phyloP scores from a whole-genome alignment of 257 asterid genomes.

The Salvia rosmarinus region DNA sequence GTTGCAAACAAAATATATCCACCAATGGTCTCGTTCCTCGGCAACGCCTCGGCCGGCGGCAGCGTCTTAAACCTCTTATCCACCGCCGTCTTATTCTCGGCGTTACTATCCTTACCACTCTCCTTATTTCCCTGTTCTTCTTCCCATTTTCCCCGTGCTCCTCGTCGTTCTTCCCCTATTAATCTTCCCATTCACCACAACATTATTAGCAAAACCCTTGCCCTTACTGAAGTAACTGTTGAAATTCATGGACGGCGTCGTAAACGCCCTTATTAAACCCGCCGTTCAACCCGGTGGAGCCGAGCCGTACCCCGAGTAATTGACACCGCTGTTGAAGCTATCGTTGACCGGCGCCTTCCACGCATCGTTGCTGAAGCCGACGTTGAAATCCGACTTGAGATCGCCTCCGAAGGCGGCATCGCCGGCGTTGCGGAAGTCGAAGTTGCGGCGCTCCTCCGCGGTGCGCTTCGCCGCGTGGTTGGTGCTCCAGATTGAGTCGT shows the following conservation, averaged over 20 bases:
- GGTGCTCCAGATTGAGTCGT: conserved; percentile 93
- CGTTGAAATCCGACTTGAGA: conserved; percentile 49
- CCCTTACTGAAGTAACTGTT: conserved; percentile 48
- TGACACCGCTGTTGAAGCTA: conserved; percentile 2
- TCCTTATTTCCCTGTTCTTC: conserved; percentile 65
- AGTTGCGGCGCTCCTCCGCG: conserved; percentile 76
- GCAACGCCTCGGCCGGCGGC: conserved; percentile 89
- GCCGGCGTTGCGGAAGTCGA: conserved; percentile 70
- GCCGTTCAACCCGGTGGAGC: conserved; percentile 62
- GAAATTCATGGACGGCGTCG: conserved; percentile 50
- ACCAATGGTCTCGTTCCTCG: conserved; percentile 93
- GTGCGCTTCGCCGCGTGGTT: conserved; percentile 60
- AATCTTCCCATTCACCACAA: conserved; percentile 52
- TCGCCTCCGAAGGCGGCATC: conserved; percentile 40
- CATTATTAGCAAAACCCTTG: conserved; percentile 47
- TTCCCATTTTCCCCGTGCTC: conserved; percentile 56
- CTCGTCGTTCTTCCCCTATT: conserved; percentile 58
- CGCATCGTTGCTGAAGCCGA: conserved; percentile 49
- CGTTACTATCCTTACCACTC: conserved; percentile 42
- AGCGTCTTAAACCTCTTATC: conserved; percentile 96
- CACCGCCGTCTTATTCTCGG: conserved; percentile 53
- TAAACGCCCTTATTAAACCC: conserved; percentile 89
- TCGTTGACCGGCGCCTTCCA: conserved; percentile 58
- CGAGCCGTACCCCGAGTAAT: conserved; percentile 53
- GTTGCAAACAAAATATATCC: conserved; percentile 96